These are phyloP conservation scores for Daldinia grandis DNA, from an alignment of 495 filamentous ascomycete species.

Conservation along the genomic window DNA sequence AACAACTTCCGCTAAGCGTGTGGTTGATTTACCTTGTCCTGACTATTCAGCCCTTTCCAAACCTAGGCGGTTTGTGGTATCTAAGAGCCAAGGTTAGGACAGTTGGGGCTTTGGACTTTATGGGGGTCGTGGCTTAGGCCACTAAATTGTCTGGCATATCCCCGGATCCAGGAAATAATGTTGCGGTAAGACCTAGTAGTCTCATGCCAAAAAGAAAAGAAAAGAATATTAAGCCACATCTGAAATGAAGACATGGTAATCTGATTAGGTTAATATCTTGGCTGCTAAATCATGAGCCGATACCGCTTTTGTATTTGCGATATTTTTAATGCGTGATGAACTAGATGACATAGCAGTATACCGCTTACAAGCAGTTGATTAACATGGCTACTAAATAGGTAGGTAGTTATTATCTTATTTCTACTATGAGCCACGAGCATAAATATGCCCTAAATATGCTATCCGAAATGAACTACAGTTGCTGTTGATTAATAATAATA, in stretches of 20 bases:
- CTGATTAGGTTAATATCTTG: constrained; percentile 27
- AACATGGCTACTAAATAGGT: not conserved
- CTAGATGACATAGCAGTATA: not conserved
- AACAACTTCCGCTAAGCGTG: constrained; percentile 64
- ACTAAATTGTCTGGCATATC: constrained; percentile 8
- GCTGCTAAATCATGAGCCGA: constrained; percentile 9
- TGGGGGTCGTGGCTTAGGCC: not conserved
- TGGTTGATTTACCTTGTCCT: not conserved
- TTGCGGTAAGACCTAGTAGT: constrained; percentile 32
- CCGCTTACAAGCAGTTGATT: not conserved
- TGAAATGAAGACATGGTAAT: constrained; percentile 11
- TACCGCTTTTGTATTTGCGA: constrained; percentile 30
- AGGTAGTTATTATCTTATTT: not conserved
- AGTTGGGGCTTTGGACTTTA: constrained; percentile 2
- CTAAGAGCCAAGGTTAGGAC: not conserved
- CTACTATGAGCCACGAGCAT: not conserved
- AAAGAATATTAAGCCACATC: constrained; percentile 17
- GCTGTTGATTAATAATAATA: not conserved
- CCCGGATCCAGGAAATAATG: constrained; percentile 3
- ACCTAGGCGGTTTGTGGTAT: not conserved
- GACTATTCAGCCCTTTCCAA: not conserved
- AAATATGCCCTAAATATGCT: constrained; percentile 3
- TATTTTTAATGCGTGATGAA: constrained; percentile 1
- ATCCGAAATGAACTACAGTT: not conserved
- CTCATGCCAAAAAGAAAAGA: not conserved